Percentiles rank a stretch among this genome's conserved stretches.
phyloP scores from a whole-genome alignment of 2,329 filamentous ascomycete genomes.

The Teratosphaeria zuluensis region DNA sequence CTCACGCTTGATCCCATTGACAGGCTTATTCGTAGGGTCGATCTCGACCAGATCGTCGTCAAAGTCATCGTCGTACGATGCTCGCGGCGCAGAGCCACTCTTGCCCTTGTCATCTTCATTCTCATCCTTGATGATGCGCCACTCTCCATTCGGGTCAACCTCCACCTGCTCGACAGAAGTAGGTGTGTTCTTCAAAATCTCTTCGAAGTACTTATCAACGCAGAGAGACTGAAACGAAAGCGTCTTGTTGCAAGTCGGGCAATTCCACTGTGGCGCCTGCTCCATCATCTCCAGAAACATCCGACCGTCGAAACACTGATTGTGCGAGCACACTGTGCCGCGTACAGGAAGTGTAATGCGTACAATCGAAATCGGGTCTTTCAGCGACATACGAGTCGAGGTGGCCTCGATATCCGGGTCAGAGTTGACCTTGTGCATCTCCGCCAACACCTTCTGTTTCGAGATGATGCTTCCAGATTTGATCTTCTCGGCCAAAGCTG shows the following conservation, averaged over 20 bases:
- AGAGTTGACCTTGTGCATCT: constrained; percentile 62
- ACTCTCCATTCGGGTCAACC: constrained; percentile 77
- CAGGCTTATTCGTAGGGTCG: constrained; percentile 21
- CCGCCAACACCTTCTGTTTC: constrained; percentile 69
- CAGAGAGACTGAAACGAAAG: constrained; percentile 74
- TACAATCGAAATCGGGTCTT: constrained; percentile 83
- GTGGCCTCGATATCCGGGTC: constrained; percentile 86
- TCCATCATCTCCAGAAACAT: constrained; percentile 91
- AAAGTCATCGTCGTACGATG: constrained; percentile 30
- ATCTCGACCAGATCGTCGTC: constrained; percentile 40
- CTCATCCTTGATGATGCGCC: constrained; percentile 47
- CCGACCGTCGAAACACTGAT: constrained; percentile 88
- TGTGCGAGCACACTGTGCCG: constrained; percentile 70
- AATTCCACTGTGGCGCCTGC: constrained; percentile 94
- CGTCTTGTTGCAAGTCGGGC: constrained; percentile 80
- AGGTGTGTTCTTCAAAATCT: constrained; percentile 69
- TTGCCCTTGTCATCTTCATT: constrained; percentile 22
- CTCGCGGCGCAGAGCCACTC: constrained; percentile 7
- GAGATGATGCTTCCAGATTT: constrained; percentile 61
- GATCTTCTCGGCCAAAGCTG: constrained; percentile 60
- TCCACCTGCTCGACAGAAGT: constrained; percentile 71
- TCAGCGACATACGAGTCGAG: constrained; percentile 79
- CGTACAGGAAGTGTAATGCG: constrained; percentile 73
- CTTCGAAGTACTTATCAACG: constrained; percentile 82
- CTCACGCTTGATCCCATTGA: constrained; percentile 32